Evolutionary conservation across 176 grass and related monocot genomes (phyloP), one percentile per base, ranked within the genome.

Genomic region (Cymbopogon citratus): DNA sequence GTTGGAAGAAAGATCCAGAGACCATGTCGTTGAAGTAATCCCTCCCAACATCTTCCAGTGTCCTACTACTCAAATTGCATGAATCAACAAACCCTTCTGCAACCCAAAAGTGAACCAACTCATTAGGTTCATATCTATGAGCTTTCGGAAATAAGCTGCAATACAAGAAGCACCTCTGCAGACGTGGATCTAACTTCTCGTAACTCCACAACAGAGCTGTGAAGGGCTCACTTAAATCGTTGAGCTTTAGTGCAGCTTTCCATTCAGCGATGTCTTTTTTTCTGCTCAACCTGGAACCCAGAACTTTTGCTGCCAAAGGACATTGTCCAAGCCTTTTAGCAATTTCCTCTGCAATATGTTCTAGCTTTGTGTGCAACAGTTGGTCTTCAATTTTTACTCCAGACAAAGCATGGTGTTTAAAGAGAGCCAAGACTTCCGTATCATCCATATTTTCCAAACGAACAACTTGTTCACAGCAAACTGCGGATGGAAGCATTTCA

Each of bases 61-160:
- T 18, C 45, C 14, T 48, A 1, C 45, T 16, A 48, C 14, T 48
- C 45, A 16, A 48, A 48, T 6, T 48, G 5, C 4, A 48, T 6
- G 45, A 48, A 48, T 2, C 14, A 48, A 48, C 45, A 48, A 48
- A 2, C 1, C 45, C 45, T 48, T 48, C 45, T 5, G 14, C 14
- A 0, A 48, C 45, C 45, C 45, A 48, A 48, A 48, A 0, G 45
- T 48, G 45, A 48, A 48, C 45, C 45, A 48, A 48, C 1, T 16
- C 0, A 16, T 48, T 0, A 12, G 31, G 16, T 0, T 69, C 0
- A 43, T 59, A 77, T 5, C 2, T 68, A 4, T 84, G 18, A 0
- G 25, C 82, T 57, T 84, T 76, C 1, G 82, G 66, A n/a, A 85
- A 85, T 35, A 85, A 63, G 21, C 52, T 71, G n/a, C 73, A 76